Conservation (phyloP, 192 early-diverging fungal species). For the Funneliformis mosseae region DNA sequence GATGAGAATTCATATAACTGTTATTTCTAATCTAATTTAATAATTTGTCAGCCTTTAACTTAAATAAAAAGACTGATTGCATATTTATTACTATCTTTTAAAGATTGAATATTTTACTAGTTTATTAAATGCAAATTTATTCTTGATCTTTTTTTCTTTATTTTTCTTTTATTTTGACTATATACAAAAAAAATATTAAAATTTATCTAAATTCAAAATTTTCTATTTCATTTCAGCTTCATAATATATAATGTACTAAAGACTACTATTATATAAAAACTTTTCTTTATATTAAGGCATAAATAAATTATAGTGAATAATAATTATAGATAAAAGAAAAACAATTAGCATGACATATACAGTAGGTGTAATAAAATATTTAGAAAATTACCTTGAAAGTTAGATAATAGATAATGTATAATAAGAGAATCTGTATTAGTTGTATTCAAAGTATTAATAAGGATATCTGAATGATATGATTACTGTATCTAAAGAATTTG, state of each 20-base stretch:
- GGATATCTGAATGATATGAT: too few relatives aligned
- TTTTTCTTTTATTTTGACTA: slow-evolving; percentile 7
- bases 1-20: slow-evolving; percentile 1
- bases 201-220: background rate
- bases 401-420: background rate
- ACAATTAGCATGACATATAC: background rate
- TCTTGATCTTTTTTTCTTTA: background rate
- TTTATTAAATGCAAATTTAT: background rate
- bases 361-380: background rate
- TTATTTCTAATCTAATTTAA: background rate
- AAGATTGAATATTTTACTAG: background rate
- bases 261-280: background rate
- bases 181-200: background rate
- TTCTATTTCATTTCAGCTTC: background rate
- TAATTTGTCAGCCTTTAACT: background rate
- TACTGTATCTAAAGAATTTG: too few relatives aligned
- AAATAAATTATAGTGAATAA: background rate
- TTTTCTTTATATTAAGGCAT: background rate
- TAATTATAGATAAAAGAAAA: background rate
- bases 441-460: too few relatives aligned
- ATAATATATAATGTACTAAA: background rate
- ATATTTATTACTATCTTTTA: background rate
- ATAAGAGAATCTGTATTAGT: background rate
- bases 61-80: slow-evolving; percentile 1
- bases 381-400: background rate